A percentile compares a stretch with the other conserved stretches of the same genome.
Evolutionary conservation across 2,329 filamentous ascomycete species (phyloP).

Genomic region (Venturia nashicola): DNA sequence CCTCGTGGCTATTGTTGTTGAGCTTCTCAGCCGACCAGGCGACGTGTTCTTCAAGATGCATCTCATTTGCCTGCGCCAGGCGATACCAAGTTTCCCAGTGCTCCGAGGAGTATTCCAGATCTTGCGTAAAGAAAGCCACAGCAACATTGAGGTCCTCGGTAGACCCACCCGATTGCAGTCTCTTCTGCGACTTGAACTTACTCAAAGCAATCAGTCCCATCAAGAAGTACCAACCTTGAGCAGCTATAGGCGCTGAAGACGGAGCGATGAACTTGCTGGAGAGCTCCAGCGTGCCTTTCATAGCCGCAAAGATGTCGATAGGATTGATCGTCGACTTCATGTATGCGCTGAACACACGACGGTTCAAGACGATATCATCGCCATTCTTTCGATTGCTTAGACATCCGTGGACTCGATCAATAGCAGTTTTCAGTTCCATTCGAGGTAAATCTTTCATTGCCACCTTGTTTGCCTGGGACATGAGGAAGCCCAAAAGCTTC

Average conservation of each 20-base stretch:
- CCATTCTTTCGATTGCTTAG: slow-evolving; percentile 55
- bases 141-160: slow-evolving; percentile 78
- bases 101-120: slow-evolving; percentile 69
- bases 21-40: slow-evolving; percentile 86
- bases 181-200: slow-evolving; percentile 71
- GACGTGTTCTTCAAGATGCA: slow-evolving; percentile 75
- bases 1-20: slow-evolving; percentile 58
- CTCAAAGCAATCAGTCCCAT: slow-evolving; percentile 79
- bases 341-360: slow-evolving; percentile 68
- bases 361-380: slow-evolving; percentile 71
- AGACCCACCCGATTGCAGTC: slow-evolving; percentile 59
- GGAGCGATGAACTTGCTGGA: slow-evolving; percentile 37
- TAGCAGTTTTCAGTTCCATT: slow-evolving; percentile 76
- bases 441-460: slow-evolving; percentile 85
- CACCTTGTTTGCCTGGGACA: slow-evolving; percentile 68
- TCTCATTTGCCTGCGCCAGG: slow-evolving; percentile 75
- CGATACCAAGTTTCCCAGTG: slow-evolving; percentile 89
- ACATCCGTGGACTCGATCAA: slow-evolving; percentile 85
- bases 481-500: slow-evolving; percentile 71
- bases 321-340: slow-evolving; percentile 78
- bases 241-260: slow-evolving; percentile 58
- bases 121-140: slow-evolving; percentile 65
- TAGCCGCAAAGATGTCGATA: slow-evolving; percentile 63
- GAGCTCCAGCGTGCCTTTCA: slow-evolving; percentile 50
- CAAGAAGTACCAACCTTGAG: slow-evolving; percentile 84